Base-by-base conservation (phyloP, 2,329 filamentous ascomycete genomes). In the Lomentospora prolificans region DNA sequence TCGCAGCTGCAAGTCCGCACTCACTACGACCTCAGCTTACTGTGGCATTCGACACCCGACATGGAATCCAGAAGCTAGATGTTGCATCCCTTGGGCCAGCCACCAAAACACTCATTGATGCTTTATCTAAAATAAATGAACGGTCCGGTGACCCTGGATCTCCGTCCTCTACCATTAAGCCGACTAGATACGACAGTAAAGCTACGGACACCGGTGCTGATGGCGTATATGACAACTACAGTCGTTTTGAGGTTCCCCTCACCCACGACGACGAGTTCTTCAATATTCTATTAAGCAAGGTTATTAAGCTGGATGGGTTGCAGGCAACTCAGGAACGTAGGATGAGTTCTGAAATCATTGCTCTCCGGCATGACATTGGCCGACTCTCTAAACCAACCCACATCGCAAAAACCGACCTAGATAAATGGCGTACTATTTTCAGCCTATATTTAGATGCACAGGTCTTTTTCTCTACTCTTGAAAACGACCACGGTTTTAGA, bases 261-360 rank as follows among this genome's bases (percentile, higher is more conserved):
- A 81, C 82, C 2, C 89, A 89, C 24, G 89, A 94, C 64, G 77
- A 79, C 19, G 82, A 90, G 64, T 95, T 95, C 68, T 95, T 95
- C 67, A 78, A 82, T 27, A 81, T 87, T 41, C 77, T 95, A 6
- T 83, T 87, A 63, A 79, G 75, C 46, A 87, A 92, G 64, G 78
- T 95, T 14, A 78, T 77, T 22, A 79, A 80, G 48, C 73, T 95
- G 3, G 87, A 89, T 60, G 73, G 73, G 0, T 73, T 95, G 3
- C 87, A 91, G 60, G 72, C 75, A 36, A 71, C 78, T 46, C 87
- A 95, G 65, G 79, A 86, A 62, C 72, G 75, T 57, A 75, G 76
- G 44, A 78, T 95, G 64, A 79, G 78, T 50, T 65, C 67, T 3
- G 78, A 89, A 58, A 86, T 95, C 54, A 70, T 75, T 25, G 69